Conservation (phyloP, 2,329 filamentous ascomycete genomes). For the Colletotrichum euphorbiae region DNA sequence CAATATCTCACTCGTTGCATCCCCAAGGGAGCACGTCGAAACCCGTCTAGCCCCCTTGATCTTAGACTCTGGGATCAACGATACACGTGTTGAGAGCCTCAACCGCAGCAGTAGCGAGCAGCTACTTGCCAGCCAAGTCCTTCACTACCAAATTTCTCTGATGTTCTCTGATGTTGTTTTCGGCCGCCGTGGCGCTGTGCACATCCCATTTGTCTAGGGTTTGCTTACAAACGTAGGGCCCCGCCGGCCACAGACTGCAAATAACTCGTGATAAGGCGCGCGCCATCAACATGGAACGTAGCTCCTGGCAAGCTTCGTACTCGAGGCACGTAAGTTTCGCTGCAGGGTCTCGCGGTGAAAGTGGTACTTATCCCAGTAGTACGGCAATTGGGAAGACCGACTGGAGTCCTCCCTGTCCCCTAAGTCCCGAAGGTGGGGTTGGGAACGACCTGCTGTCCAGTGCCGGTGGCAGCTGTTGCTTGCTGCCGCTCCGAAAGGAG, state of each 20-base stretch:
- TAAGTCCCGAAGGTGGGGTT: conserved; percentile 37
- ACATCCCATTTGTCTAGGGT: not conserved
- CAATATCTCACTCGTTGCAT: conserved; percentile 31
- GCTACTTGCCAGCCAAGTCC: conserved; percentile 27
- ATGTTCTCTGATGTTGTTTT: not conserved
- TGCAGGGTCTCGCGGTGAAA: conserved; percentile 24
- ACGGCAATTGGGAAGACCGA: too few relatives aligned
- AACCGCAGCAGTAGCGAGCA: conserved; percentile 27
- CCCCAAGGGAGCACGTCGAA: conserved; percentile 16
- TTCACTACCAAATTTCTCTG: conserved; percentile 2
- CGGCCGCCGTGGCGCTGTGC: conserved; percentile 5
- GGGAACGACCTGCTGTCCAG: conserved; percentile 27
- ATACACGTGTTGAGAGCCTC: conserved; percentile 22
- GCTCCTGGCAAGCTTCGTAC: conserved; percentile 37
- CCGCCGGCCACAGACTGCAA: conserved; percentile 2
- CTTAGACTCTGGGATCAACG: conserved; percentile 3
- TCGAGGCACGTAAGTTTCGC: conserved; percentile 34
- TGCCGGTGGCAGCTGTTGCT: conserved; percentile 8
- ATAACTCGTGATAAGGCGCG: conserved; percentile 8
- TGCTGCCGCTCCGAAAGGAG: not conserved
- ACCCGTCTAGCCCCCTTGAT: conserved; percentile 31
- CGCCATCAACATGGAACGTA: conserved; percentile 36
- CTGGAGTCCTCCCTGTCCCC: not conserved
- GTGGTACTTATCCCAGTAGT: conserved; percentile 4
- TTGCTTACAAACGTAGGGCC: not conserved